Base-by-base conservation (phyloP, 2,329 filamentous ascomycete species). In the Aspergillus alliaceus region DNA sequence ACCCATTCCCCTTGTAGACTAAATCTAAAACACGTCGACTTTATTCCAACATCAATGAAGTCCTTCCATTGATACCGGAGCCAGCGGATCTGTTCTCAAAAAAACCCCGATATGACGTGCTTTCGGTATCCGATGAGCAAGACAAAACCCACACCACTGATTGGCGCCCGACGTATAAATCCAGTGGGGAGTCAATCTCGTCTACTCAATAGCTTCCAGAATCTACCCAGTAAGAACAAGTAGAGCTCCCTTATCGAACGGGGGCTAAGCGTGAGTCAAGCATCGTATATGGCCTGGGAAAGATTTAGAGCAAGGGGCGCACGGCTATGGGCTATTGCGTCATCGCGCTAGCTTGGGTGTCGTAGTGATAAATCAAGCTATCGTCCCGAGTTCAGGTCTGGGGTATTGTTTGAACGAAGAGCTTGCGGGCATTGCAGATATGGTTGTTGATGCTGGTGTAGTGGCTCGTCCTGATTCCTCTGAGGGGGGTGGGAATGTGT, bases 71-170 rank as follows among this genome's bases (percentile, higher is more conserved):
- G 25, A 29, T 29, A 20, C 9, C 27, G 25, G n/a, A 14, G 44
- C 9, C 6, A 14, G 22, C 15, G 22, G 22, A 42, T 42, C 39
- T 24, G 39, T 25, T 15, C 29, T 47, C 44, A 12, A 47, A n/a
- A 47, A n/a, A n/a, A n/a, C n/a, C 18, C 25, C 25, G 44, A 47
- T 47, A 47, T 47, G 44, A 47, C 44, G 44, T 47, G 44, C 44
- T 47, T 47, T 25, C 25, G 44, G 44, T 18, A 29, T 47, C 44
- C 44, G 44, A 47, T 47, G 44, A 47, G 44, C 44, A 47, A 47
- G 15, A 3, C 5, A n/a, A 18, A 47, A 18, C 15, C 6, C 25
- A 31, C 44, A n/a, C 44, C 15, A 47, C 7, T 47, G 44, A 47
- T 47, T 47, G 44, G 44, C 2, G 44, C 25, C n/a, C n/a, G 3